Percentiles rank a stretch among this genome's conserved stretches.
Conservation (phyloP, 1,284 basidiomycete species). For the Tylopilus sp. region DNA sequence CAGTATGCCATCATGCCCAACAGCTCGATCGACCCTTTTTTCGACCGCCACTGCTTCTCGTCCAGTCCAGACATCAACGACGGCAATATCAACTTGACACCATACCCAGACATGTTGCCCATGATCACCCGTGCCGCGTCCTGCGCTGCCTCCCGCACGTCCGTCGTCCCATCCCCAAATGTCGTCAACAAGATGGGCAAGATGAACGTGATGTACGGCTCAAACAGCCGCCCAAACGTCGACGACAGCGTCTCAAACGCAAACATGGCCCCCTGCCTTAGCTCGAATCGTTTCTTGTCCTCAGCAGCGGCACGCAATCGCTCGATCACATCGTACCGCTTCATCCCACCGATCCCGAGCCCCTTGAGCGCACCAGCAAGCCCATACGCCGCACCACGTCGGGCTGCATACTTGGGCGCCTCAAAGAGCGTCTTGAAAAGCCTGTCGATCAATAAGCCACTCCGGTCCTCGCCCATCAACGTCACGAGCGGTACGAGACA, state of each 20-base stretch:
- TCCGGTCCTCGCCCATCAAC: constrained; percentile 69
- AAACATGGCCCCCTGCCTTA: constrained; percentile 95
- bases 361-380: constrained; percentile 95
- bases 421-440: constrained; percentile 84
- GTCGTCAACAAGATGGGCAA: constrained; percentile 89
- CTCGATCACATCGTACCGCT: constrained; percentile 84
- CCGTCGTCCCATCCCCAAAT: constrained; percentile 92
- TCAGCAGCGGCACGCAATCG: constrained; percentile 85
- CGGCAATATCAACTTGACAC: constrained; percentile 95
- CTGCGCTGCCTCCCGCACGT: constrained; percentile 95
- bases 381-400: constrained; percentile 97
- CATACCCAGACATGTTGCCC: constrained; percentile 95
- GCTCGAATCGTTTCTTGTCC: constrained; percentile 91
- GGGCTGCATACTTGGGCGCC: constrained; percentile 89
- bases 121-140: constrained; percentile 96
- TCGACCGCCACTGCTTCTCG: constrained; percentile 99
- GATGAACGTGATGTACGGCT: constrained; percentile 93
- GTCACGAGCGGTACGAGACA: constrained; percentile 91
- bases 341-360: constrained; percentile 87
- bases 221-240: constrained; percentile 91
- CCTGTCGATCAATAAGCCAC: constrained; percentile 79
- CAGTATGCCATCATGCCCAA: constrained; percentile 99
- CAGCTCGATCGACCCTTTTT: constrained; percentile 98
- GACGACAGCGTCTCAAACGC: constrained; percentile 93
- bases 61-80: constrained; percentile 92